These are phyloP conservation scores for Didymella arachidicola DNA, from an alignment of 2,329 filamentous ascomycete species.

Conservation along the genomic window DNA sequence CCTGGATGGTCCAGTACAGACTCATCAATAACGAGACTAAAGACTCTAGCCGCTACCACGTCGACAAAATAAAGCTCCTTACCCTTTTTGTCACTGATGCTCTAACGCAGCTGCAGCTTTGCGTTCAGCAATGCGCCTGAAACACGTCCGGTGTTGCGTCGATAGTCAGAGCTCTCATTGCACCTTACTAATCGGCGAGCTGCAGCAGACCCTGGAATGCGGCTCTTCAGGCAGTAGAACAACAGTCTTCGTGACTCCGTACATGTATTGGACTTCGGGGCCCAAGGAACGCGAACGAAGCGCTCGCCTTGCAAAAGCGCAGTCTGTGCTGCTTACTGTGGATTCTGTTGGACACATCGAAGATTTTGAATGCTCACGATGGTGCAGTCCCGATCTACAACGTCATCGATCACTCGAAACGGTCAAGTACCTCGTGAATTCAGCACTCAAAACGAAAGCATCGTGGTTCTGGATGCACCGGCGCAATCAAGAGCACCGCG, in stretches of 20 bases:
- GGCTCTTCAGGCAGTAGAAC: not conserved
- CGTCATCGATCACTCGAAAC: conserved; percentile 49
- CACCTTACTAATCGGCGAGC: conserved; percentile 14
- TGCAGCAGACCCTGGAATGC: conserved; percentile 2
- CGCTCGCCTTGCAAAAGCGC: not conserved
- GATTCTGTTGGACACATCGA: not conserved
- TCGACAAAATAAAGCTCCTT: not conserved
- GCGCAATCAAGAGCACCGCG: conserved; percentile 29
- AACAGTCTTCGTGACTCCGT: not conserved
- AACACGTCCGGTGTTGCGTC: conserved; percentile 13
- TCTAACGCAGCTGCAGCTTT: not conserved
- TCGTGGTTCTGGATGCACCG: conserved; percentile 35
- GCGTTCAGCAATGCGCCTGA: conserved; percentile 1
- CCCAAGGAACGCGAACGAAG: not conserved
- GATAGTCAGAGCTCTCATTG: conserved; percentile 8
- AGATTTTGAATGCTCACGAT: conserved; percentile 7
- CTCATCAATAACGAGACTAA: not conserved
- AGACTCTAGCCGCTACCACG: not conserved
- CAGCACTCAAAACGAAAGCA: conserved; percentile 44
- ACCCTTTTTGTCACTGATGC: not conserved
- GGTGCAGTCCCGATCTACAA: conserved; percentile 27
- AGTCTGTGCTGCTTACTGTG: conserved; percentile 5
- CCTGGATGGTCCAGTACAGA: not conserved
- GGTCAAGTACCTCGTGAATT: conserved; percentile 44
- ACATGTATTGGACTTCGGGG: not conserved